A percentile compares a stretch with the other conserved stretches of the same genome.
Evolutionary conservation across 805 yeast genomes (phyloP).

Genomic region (Nakazawaea holstii): DNA sequence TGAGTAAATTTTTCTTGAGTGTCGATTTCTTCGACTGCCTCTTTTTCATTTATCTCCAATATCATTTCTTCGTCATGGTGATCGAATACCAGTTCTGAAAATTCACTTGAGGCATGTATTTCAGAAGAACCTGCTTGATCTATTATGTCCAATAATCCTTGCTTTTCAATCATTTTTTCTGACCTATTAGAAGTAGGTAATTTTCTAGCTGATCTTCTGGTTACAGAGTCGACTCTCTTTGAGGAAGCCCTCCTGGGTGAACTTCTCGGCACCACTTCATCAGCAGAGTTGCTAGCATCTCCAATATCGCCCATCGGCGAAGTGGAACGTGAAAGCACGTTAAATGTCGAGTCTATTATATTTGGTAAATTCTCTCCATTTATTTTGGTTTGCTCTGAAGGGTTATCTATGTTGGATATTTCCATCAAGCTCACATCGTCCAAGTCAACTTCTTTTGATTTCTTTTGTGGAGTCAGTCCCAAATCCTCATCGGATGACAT

Average conservation of each 20-base stretch:
- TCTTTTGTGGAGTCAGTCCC: not conserved
- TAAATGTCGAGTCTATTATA: not conserved
- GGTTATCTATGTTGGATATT: not conserved
- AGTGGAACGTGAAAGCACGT: not conserved
- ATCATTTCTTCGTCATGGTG: constrained; percentile 9
- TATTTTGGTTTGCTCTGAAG: not conserved
- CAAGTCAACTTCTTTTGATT: not conserved
- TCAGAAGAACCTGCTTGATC: not conserved
- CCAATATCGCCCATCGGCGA: not conserved
- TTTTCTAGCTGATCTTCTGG: not conserved
- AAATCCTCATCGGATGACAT: not conserved
- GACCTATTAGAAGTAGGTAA: not conserved
- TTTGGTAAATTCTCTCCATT: not conserved
- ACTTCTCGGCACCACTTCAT: too few species aligned
- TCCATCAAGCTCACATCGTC: constrained; percentile 2
- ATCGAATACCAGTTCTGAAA: constrained; percentile 3
- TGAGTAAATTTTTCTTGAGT: too few species aligned
- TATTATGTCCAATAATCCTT: not conserved
- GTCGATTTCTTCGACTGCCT: too few species aligned
- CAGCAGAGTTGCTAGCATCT: too few species aligned
- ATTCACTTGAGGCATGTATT: too few species aligned
- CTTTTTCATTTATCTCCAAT: constrained; percentile 3
- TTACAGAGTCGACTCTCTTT: too few species aligned
- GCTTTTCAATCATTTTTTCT: not conserved
- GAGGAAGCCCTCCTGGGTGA: too few species aligned